Evolutionary conservation across 257 asterid genomes (phyloP).

Genomic region (Ophiorrhiza pumila): DNA sequence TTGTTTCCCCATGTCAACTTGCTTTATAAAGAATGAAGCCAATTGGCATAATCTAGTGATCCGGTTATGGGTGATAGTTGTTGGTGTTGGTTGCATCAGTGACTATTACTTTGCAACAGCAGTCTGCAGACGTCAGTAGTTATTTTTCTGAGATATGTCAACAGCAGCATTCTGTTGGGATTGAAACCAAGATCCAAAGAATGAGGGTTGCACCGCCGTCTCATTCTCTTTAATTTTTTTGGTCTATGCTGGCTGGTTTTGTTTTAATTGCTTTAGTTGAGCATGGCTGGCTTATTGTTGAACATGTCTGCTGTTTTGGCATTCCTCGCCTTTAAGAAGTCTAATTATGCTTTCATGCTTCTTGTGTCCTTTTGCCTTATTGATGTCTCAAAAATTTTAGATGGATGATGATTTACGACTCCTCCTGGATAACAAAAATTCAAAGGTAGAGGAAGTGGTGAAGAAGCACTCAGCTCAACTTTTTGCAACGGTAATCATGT

Average conservation of each 20-base stretch:
- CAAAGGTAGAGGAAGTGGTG: slow-evolving; percentile 54
- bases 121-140: neutral
- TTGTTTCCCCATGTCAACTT: neutral
- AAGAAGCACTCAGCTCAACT: slow-evolving; percentile 44
- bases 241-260: neutral
- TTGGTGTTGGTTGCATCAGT: neutral
- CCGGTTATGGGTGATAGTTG: neutral
- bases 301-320: neutral
- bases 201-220: neutral
- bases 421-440: slow-evolving; percentile 46
- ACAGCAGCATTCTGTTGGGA: neutral
- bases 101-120: too few species aligned
- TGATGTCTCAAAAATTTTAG: slow-evolving; percentile 25
- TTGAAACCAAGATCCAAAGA: slow-evolving; percentile 17
- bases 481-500: slow-evolving; percentile 36
- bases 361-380: neutral
- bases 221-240: neutral
- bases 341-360: neutral
- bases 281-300: neutral
- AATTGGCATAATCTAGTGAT: neutral
- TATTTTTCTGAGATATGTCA: neutral
- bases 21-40: neutral
- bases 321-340: neutral
- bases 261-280: neutral
- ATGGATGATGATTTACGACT: slow-evolving; percentile 49